These are phyloP conservation scores for Brassica napus DNA, from an alignment of 345 rosid species.

Conservation along the genomic window Da-Ae NC_063449.1:20797501-20798000, in stretches of 20 bases:
- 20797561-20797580: background rate
- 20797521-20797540: background rate
- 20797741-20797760: slow-evolving; percentile 91
- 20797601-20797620: slow-evolving; percentile 13
- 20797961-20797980: slow-evolving; percentile 78
- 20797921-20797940: slow-evolving; percentile 80
- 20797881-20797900: slow-evolving; percentile 56
- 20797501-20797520: background rate
- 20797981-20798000: slow-evolving; percentile 94
- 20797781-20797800: slow-evolving; percentile 80
- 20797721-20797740: slow-evolving; percentile 63
- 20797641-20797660: background rate
- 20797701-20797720: slow-evolving; percentile 13
- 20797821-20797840: background rate
- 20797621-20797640: slow-evolving; percentile 16
- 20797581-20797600: slow-evolving; percentile 22
- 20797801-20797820: background rate
- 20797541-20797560: background rate
- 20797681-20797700: slow-evolving; percentile 31
- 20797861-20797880: slow-evolving; percentile 96
- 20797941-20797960: slow-evolving; percentile 86
- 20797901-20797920: slow-evolving; percentile 59
- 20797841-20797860: background rate
- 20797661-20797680: slow-evolving; percentile 15
- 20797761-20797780: slow-evolving; percentile 69